Percentiles rank a stretch among this genome's conserved stretches.
These are phyloP conservation scores for Termitomyces sp. DNA, from an alignment of 768 basidiomycete species.

Conservation along the genomic window DNA sequence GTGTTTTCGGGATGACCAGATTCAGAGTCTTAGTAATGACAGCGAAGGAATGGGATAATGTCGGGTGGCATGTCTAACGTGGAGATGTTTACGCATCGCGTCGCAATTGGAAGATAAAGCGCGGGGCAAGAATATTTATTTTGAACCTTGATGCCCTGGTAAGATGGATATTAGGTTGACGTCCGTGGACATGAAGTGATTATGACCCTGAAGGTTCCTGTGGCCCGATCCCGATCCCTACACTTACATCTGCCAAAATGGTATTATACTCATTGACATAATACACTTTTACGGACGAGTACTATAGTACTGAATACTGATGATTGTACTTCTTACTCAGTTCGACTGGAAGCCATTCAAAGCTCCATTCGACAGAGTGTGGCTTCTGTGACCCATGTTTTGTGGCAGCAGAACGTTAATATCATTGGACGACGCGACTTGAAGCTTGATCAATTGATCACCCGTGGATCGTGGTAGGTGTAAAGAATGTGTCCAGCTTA, in stretches of 20 bases:
- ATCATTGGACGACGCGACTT: background rate
- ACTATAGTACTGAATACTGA: too few relatives aligned
- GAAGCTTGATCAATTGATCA: too few relatives aligned
- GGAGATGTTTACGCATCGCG: constrained; percentile 64
- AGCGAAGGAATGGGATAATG: constrained; percentile 19
- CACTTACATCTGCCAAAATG: background rate
- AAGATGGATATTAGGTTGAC: background rate
- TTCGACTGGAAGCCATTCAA: background rate
- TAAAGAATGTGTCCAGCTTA: background rate
- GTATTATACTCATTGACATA: background rate
- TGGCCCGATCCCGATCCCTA: background rate
- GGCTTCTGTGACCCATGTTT: background rate
- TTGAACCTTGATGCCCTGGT: constrained; percentile 54
- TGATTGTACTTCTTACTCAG: background rate
- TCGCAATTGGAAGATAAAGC: constrained; percentile 61
- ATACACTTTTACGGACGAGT: background rate
- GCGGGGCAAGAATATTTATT: constrained; percentile 74
- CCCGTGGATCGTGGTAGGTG: background rate
- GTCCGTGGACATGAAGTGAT: background rate
- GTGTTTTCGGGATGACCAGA: constrained; percentile 10
- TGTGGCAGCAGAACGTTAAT: background rate
- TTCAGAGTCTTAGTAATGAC: constrained; percentile 9
- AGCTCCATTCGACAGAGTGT: background rate
- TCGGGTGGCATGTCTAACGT: constrained; percentile 37
- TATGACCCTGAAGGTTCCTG: background rate